Evolutionary conservation across 441 rosid species (phyloP), one percentile per base, ranked within the genome.

Genomic region (Brassica hybrid): DNA sequence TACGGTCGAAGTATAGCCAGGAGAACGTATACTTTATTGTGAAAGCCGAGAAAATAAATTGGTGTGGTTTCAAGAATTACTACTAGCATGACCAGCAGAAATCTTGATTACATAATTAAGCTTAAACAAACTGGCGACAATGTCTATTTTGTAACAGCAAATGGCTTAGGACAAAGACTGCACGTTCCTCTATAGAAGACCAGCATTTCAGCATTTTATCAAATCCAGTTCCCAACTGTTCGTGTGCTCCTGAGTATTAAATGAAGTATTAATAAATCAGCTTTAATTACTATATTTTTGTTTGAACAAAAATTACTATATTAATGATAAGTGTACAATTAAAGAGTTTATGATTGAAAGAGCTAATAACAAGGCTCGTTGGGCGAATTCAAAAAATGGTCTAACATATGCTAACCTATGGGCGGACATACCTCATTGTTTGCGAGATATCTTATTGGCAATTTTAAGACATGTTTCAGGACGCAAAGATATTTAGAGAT

Each of bases 161-260:
- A 57, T 38, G 59, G 72, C 8, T 45, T 45, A 32, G 74, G 68
- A 75, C 67, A 76, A 68, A 34, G n/a, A 23, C 18, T 30, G 54
- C 74, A 68, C 69, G 74, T 68, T 61, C 30, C 63, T 45, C 73
- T 67, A 48, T 25, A 67, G 52, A 19, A 50, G n/a, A 73, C 54
- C 25, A 65, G 30, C 27, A 67, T 48, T 48, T 48, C 34, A 65
- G 27, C 36, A 45, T 23, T 66, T 38, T 16, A 57, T 56, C 19
- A 66, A 75, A 43, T 67, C 25, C 61, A 67, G 12, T 59, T 41
- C 61, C 57, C 58, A 67, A 75, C 36, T 67, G 72, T 8, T 75
- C 52, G 68, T 67, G 68, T 25, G 25, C 61, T 58, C n/a, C 13
- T 36, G 57, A n/a, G 5, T 48, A 48, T 6, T 66, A 23, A 62